phyloP scores from a whole-genome alignment of 106 monocot genomes.

The Dactylorhiza incarnata region DNA sequence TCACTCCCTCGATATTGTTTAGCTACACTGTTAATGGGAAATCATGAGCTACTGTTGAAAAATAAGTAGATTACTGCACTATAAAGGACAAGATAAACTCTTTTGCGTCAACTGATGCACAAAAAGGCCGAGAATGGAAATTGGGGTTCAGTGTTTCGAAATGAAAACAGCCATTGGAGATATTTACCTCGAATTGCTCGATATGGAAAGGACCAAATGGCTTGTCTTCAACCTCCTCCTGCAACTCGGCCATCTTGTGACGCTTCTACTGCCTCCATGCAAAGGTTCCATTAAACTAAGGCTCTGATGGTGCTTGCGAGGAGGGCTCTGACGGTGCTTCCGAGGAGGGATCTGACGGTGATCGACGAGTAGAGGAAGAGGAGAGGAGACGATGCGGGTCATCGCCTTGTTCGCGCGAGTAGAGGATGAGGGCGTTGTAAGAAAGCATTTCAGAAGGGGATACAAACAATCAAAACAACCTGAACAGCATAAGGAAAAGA shows the following conservation, averaged over 20 bases:
- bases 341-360: too few relatives aligned
- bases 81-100: background rate
- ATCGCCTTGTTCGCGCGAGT: too few relatives aligned
- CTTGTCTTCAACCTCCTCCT: constrained; percentile 23
- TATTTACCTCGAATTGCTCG: constrained; percentile 44
- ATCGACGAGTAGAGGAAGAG: too few relatives aligned
- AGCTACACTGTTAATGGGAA: background rate
- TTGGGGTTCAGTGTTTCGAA: background rate
- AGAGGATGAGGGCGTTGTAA: too few relatives aligned
- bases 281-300: too few relatives aligned
- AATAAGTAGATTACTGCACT: background rate
- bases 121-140: background rate
- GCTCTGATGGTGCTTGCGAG: too few relatives aligned
- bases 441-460: background rate
- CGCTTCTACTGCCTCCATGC: constrained; percentile 27
- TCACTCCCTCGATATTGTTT: background rate
- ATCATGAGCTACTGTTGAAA: background rate
- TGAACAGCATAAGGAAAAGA: background rate
- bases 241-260: constrained; percentile 17
- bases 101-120: background rate
- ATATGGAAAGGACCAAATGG: constrained; percentile 48
- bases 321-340: too few relatives aligned
- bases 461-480: background rate
- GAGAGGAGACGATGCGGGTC: too few relatives aligned
- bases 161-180: background rate